Evolutionary conservation across 2,329 filamentous ascomycete genomes (phyloP).

Genomic region (Fusarium redolens): DNA sequence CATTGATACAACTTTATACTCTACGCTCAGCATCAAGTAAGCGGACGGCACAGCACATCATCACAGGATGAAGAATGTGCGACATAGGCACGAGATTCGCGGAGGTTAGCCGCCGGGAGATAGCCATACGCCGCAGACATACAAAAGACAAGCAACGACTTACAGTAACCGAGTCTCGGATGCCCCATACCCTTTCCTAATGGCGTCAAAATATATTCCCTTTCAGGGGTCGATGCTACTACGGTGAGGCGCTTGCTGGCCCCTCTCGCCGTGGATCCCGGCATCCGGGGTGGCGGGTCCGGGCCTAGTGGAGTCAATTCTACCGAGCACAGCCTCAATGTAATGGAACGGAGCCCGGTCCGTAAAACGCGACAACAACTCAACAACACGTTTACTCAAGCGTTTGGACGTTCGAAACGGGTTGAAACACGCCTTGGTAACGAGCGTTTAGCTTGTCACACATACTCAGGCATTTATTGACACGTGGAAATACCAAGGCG

Average conservation of each 20-base stretch:
- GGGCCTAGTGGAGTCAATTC: slow-evolving; percentile 9
- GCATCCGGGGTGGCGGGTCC: slow-evolving; percentile 38
- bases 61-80: neutral
- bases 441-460: neutral
- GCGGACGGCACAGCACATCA: slow-evolving; percentile 2
- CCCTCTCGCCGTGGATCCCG: slow-evolving; percentile 28
- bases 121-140: slow-evolving; percentile 3
- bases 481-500: slow-evolving; percentile 3
- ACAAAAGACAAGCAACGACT: neutral
- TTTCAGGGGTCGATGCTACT: slow-evolving; percentile 23
- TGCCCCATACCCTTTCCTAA: slow-evolving; percentile 7
- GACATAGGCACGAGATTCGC: neutral
- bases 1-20: neutral
- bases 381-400: neutral
- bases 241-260: slow-evolving; percentile 31
- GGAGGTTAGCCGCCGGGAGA: slow-evolving; percentile 18
- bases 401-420: neutral
- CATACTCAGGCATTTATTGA: neutral
- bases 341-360: neutral
- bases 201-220: slow-evolving; percentile 20
- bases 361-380: neutral
- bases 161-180: neutral
- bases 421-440: neutral
- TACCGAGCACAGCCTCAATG: slow-evolving; percentile 27
- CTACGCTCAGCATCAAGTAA: neutral